Conservation (phyloP, 441 rosid genomes). For the Oxalis stricta region DNA sequence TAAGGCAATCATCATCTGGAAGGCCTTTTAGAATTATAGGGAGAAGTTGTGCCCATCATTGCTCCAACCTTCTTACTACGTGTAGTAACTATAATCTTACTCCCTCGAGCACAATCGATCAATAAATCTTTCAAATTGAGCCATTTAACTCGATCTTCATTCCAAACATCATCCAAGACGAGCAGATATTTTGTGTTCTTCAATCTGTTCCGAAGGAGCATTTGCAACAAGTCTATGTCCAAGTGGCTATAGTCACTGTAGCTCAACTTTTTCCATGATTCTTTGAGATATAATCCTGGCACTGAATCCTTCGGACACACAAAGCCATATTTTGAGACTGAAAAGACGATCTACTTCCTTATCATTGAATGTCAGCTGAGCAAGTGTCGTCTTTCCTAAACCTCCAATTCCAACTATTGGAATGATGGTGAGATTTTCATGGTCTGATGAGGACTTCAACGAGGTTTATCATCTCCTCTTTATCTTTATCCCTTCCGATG, state of each 20-base stretch:
- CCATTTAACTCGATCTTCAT: constrained; percentile 3
- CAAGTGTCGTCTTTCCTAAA: constrained; percentile 22
- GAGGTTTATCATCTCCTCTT: background rate
- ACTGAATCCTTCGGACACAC: constrained; percentile 11
- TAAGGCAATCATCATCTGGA: background rate
- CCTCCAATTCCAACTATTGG: constrained; percentile 12
- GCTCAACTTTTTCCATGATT: no score
- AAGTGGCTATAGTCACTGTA: background rate
- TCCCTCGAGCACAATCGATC: constrained; percentile 9
- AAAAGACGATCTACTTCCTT: background rate
- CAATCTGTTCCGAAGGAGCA: background rate
- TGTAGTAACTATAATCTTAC: constrained; percentile 17
- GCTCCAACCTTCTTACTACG: background rate
- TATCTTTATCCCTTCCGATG: constrained; percentile 13
- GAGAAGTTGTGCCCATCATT: background rate
- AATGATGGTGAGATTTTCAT: constrained; percentile 1
- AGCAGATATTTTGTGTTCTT: constrained; percentile 10
- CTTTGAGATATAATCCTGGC: background rate
- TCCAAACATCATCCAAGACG: constrained; percentile 22
- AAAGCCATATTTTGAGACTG: constrained; percentile 4
- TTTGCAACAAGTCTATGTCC: background rate
- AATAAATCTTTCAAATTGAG: background rate
- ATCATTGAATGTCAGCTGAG: constrained; percentile 15
- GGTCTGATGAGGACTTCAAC: background rate
- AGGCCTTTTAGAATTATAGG: constrained; percentile 7